Conservation (phyloP, 768 basidiomycete species). For the Lactifluus subvellereus region DNA sequence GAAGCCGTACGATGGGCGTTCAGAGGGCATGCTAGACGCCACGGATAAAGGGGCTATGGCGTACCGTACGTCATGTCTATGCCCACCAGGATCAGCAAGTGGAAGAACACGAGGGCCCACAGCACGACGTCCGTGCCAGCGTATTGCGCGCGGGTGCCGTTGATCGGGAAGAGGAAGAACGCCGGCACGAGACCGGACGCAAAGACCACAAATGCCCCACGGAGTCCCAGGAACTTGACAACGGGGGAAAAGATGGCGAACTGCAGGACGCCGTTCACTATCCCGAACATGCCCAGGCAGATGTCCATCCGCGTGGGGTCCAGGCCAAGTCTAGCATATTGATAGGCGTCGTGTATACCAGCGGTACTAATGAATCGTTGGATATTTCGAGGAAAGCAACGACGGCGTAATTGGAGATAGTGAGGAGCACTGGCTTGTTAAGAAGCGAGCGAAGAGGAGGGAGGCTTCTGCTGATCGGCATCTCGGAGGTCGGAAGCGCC, state of each 20-base stretch:
- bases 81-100: not conserved
- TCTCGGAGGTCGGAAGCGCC: not conserved
- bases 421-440: not conserved
- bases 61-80: not conserved
- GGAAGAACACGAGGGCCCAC: not conserved
- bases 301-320: not conserved
- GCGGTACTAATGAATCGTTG: not conserved
- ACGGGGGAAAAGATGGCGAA: not conserved
- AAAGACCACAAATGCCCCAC: not conserved
- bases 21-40: slow-evolving; percentile 34
- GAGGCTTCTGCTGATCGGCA: not conserved
- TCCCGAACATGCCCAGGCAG: not conserved
- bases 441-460: not conserved
- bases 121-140: not conserved
- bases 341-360: not conserved
- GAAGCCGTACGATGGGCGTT: slow-evolving; percentile 14
- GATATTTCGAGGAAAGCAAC: not conserved
- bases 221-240: not conserved
- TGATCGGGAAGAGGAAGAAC: not conserved
- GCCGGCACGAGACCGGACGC: not conserved
- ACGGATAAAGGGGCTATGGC: not conserved
- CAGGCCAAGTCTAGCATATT: not conserved
- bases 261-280: not conserved
- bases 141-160: not conserved
- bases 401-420: not conserved